Conservation (phyloP, 345 rosid species). For the Mangifera indica region DNA sequence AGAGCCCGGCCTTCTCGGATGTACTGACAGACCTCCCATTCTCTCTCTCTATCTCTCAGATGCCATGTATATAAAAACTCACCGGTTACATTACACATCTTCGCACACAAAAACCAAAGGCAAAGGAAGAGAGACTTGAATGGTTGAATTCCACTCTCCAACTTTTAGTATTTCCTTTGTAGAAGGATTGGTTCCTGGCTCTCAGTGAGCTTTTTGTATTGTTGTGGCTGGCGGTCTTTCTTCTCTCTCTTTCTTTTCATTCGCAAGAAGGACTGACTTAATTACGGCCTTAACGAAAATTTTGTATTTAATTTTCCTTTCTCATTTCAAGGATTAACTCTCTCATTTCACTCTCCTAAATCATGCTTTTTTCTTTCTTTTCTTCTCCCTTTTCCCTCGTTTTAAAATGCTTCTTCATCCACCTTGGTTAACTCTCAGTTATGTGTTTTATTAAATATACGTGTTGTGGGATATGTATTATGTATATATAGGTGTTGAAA, state of each 20-base stretch:
- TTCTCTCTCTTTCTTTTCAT: neutral
- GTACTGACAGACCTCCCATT: neutral
- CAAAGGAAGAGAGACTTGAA: neutral
- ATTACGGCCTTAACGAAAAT: slow-evolving; percentile 11
- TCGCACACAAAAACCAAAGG: neutral
- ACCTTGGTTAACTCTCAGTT: neutral
- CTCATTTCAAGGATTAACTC: slow-evolving; percentile 36
- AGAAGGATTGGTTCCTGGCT: neutral
- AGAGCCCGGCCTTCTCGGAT: neutral
- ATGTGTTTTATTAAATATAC: neutral
- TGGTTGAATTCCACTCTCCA: neutral
- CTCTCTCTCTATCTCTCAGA: neutral
- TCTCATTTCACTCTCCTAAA: slow-evolving; percentile 26
- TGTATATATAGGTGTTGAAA: neutral
- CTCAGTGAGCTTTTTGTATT: no score
- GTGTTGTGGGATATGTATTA: neutral
- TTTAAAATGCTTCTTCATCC: slow-evolving; percentile 3
- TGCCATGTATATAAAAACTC: slow-evolving; percentile 4
- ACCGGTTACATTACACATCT: slow-evolving; percentile 8
- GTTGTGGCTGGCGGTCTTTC: neutral
- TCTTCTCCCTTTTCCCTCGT: slow-evolving; percentile 25
- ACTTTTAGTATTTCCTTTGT: neutral
- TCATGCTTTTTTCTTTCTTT: slow-evolving; percentile 36
- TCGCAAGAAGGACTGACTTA: neutral
- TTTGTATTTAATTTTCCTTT: neutral